Evolutionary conservation across 2,329 filamentous ascomycete genomes (phyloP), one percentile per base, ranked within the genome.

Genomic region (Xylaria sp.): DNA sequence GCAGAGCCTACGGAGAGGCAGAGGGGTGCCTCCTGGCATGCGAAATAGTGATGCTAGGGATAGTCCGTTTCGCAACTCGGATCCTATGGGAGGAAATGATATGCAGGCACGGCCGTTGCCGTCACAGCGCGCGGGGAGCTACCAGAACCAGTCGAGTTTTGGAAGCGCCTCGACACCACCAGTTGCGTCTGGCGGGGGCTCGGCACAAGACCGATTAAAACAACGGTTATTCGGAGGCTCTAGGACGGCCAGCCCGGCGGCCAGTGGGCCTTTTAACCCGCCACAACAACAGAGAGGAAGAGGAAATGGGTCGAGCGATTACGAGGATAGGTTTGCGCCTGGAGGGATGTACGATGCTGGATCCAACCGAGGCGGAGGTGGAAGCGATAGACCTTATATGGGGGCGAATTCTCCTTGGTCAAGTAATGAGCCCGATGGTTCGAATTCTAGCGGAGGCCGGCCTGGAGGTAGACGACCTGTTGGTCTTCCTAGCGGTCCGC

Each of bases 201-300:
- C 90, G 23, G 93, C 93, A 60, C 93, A 97, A 81, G 93, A 97
- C 75, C 86, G 93, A 73, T 83, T 98, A 74, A 93, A 93, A 77
- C 93, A 94, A 75, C 84, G 93, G 70, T 82, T 97, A 54, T 93
- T 93, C 85, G 89, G 88, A n/a, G 86, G 84, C 5, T 81, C 87
- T 25, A 84, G 86, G 72, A 87, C 87, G 51, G 83, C 84, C 57
- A 91, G 88, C 71, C 88, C 89, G 9, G 82, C 82, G 27, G 78
- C 80, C 21, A 75, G 75, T 25, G 82, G 82, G 3, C 84, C 85
- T 5, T 87, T 85, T 69, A 82, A 84, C 66, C 84, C 85, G 66
- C 84, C 85, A 53, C 72, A 75, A 63, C 75, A 76, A 63, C 75
- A 76, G 63, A 73, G 73, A 51, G 74, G 73, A 16, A 69, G 77